Base-by-base conservation (phyloP, 371 early-diverging fungal genomes). In the Ordospora colligata region DNA sequence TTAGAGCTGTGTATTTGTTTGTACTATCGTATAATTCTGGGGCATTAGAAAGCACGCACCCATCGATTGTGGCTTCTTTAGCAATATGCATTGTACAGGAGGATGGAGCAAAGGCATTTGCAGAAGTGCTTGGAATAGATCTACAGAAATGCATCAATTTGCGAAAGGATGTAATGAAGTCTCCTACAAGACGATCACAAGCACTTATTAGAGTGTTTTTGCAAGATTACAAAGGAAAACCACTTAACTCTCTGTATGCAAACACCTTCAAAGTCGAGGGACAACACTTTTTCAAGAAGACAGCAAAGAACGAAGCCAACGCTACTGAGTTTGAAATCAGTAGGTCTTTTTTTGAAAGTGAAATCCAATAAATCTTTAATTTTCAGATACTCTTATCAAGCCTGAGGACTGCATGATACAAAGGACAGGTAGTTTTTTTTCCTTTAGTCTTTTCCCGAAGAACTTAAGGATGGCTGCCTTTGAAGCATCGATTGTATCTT, bases 1-100 rank as follows among this genome's bases (percentile, higher is more conserved):
- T 51, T 45, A 81, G 54, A 32, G 76, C 76, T 2, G 45, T 73
- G 8, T 78, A 75, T 66, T 64, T 51, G 9, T 54, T 81, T 10
- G 17, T 78, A 10, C 12, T 64, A 17, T 63, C 51, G 37, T 82
- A 82, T 46, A 78, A 75, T 50, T 66, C 74, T 12, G 51, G 78
- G 21, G 37, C 46, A 14, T 44, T 79, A 5, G 63, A 58, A 12
- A 73, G 12, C 22, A 52, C 67, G 12, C 82, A 79, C 14, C 9
- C 63, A 0, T 44, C 65, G n/a, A 67, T 82, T 25, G n/a, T 54
- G 11, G 14, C 63, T 17, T 46, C 69, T 22, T 23, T 82, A 14
- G 73, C 73, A 44, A n/a, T 65, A 53, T 78, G 78, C 42, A 46
- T 82, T 11, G 58, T 53, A 42, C 37, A 73, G 19, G 43, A 68